These are phyloP conservation scores for Phoenix roebelenii DNA, from an alignment of 176 grass and related monocot genomes.

Conservation along the genomic window DNA sequence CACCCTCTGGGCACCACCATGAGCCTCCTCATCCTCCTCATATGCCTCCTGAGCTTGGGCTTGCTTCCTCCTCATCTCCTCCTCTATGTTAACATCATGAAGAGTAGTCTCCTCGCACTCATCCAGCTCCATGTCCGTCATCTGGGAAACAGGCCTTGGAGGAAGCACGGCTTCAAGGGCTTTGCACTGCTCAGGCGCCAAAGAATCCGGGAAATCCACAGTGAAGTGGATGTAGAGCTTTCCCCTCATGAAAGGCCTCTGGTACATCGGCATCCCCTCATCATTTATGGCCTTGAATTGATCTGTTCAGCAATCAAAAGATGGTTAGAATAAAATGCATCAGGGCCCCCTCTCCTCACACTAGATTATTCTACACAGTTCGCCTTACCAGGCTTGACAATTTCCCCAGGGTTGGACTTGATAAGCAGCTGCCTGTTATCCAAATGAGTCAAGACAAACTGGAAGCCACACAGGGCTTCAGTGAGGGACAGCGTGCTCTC, in stretches of 20 bases:
- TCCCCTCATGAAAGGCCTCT: slow-evolving; percentile 78
- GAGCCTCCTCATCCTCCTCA: slow-evolving; percentile 66
- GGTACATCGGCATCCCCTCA: slow-evolving; percentile 84
- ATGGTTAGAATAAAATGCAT: no score
- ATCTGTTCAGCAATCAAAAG: slow-evolving; percentile 22
- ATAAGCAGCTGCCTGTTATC: slow-evolving; percentile 64
- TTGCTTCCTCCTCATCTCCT: slow-evolving; percentile 67
- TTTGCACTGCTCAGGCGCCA: slow-evolving; percentile 60
- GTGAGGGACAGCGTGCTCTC: slow-evolving; percentile 30
- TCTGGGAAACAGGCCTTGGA: slow-evolving; percentile 26
- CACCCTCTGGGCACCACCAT: slow-evolving; percentile 52
- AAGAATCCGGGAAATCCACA: slow-evolving; percentile 58
- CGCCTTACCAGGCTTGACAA: slow-evolving; percentile 30
- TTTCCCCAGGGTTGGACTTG: slow-evolving; percentile 62
- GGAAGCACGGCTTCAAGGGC: slow-evolving; percentile 50
- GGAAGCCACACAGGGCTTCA: slow-evolving; percentile 32
- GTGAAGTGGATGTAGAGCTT: slow-evolving; percentile 89
- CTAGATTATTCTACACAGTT: neutral
- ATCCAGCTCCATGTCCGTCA: slow-evolving; percentile 78
- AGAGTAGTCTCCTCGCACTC: slow-evolving; percentile 86
- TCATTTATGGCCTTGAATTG: slow-evolving; percentile 82
- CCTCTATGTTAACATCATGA: slow-evolving; percentile 61
- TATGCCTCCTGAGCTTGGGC: slow-evolving; percentile 69
- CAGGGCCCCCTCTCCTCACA: no score
- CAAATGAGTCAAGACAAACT: slow-evolving; percentile 29